These are phyloP conservation scores for Balansia obtecta DNA, from an alignment of 2,329 filamentous ascomycete genomes.

Conservation along the genomic window DNA sequence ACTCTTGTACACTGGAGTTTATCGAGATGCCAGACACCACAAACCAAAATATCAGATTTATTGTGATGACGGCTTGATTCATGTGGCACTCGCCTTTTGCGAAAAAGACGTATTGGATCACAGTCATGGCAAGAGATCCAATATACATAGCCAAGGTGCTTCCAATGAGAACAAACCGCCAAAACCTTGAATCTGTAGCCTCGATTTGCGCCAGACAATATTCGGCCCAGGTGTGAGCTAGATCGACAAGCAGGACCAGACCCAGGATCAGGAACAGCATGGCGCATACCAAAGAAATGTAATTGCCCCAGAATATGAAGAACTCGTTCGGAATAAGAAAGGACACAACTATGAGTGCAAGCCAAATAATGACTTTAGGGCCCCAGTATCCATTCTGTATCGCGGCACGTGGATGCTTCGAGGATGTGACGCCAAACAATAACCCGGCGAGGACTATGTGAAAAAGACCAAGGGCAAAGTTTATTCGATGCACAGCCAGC, in stretches of 20 bases:
- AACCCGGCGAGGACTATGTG: conserved; percentile 77
- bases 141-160: conserved; percentile 92
- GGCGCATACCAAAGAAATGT: conserved; percentile 75
- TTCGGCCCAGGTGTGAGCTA: conserved; percentile 95
- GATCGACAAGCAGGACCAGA: conserved; percentile 81
- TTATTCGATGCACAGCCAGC: conserved; percentile 93
- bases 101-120: conserved; percentile 96
- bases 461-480: conserved; percentile 91
- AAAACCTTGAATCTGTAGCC: conserved; percentile 68
- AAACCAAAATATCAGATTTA: conserved; percentile 80
- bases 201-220: conserved; percentile 93
- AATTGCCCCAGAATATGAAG: conserved; percentile 94
- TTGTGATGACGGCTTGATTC: conserved; percentile 92
- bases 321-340: conserved; percentile 94
- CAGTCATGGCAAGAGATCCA: conserved; percentile 81
- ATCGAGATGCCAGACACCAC: conserved; percentile 74
- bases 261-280: conserved; percentile 91
- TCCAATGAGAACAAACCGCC: conserved; percentile 79
- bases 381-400: conserved; percentile 99
- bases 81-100: conserved; percentile 70
- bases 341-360: conserved; percentile 74
- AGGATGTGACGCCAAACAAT: conserved; percentile 74
- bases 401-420: conserved; percentile 73
- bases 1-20: conserved; percentile 79
- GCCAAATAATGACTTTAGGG: conserved; percentile 84